Conservation (phyloP, 495 filamentous ascomycete species). For the Xylaria nigripes region DNA sequence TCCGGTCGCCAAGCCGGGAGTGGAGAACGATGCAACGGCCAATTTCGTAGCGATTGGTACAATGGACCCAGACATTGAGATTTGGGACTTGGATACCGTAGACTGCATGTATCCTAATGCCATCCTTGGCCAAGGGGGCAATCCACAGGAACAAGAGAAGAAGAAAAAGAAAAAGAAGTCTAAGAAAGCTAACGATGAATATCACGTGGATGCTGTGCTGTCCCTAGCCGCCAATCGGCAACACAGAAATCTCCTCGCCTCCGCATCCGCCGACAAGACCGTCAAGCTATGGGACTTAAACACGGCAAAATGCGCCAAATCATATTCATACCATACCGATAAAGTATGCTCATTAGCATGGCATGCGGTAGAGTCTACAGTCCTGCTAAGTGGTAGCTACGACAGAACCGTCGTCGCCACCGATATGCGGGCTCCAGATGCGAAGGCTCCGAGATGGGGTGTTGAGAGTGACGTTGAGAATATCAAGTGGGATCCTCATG, state of each 20-base stretch:
- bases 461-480: conserved; percentile 93
- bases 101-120: conserved; percentile 98
- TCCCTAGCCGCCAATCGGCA: conserved; percentile 84
- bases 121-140: conserved; percentile 80
- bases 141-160: conserved; percentile 34
- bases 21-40: conserved; percentile 50
- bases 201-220: conserved; percentile 90
- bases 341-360: conserved; percentile 94
- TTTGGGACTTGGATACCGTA: conserved; percentile 93
- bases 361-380: conserved; percentile 79
- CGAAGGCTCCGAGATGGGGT: conserved; percentile 69
- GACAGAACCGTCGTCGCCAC: conserved; percentile 85
- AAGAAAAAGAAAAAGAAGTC: conserved; percentile 77
- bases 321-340: conserved; percentile 84
- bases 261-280: conserved; percentile 90
- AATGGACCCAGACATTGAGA: conserved; percentile 96
- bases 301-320: conserved; percentile 85
- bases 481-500: conserved; percentile 86
- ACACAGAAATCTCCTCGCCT: conserved; percentile 92
- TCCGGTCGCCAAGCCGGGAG: conserved; percentile 61
- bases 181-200: conserved; percentile 79
- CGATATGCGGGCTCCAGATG: conserved; percentile 86
- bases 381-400: conserved; percentile 86
- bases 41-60: conserved; percentile 95
- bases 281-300: conserved; percentile 97